Base-by-base conservation (phyloP, 2,329 filamentous ascomycete species). In the Epichloe gansuensis region DNA sequence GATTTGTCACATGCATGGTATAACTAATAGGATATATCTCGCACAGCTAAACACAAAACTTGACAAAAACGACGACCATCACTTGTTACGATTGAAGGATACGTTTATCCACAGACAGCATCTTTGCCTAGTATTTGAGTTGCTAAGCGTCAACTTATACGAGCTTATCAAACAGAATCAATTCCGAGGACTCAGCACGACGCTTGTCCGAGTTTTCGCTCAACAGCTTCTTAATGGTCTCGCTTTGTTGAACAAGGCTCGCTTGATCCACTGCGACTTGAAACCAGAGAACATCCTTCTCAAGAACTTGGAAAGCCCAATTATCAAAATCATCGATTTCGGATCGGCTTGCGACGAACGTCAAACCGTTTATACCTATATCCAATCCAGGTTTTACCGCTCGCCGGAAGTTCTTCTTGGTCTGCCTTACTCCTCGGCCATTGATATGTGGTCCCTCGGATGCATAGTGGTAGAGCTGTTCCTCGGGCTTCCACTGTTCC, bases 301-400 rank as follows among this genome's bases (percentile, higher is more conserved):
- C 51, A 98, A 98, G 70, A 98, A 98, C 66, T 82, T 98, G 43
- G 93, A 98, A 68, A 97, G 91, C 63, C 93, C 93, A 3, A 97
- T 98, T 60, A 98, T 98, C 78, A 98, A 98, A 70, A 96, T 98
- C 63, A 98, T 98, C 67, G 93, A 98, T 76, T 98, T 98, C 65
- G 93, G 93, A 44, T 98, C 93, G 39, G 93, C 93, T 13, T 98
- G 93, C 68, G 93, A 98, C 67, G 93, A 98, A 71, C 84, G 93
- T 49, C 93, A 98, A 68, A 98, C 93, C 0, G 93, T 98, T 31
- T 98, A 98, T 69, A 98, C 93, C 5, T 98, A 98, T 67, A 98
- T 98, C 56, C 93, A 98, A 68, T 98, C 93, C 9, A 81, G 93
- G 61, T 98, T 98, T 71, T 98, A 98, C 71, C 84, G 93, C 58